phyloP scores from a whole-genome alignment of 441 rosid species.

The Bruguiera hainesii region DNA sequence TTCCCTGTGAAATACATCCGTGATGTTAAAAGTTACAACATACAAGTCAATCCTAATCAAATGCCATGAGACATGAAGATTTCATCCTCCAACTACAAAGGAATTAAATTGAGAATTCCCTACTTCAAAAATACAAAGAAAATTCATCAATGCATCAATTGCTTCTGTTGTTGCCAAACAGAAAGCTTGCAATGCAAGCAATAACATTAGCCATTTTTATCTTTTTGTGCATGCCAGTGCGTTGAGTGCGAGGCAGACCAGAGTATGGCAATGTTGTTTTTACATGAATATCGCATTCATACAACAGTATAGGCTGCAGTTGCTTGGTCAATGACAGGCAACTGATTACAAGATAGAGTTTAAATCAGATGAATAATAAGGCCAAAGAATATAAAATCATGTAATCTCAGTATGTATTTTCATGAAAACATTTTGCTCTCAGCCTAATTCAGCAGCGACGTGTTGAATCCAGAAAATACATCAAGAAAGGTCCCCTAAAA shows the following conservation, averaged over 20 bases:
- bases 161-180: background rate
- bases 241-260: background rate
- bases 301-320: too few relatives aligned
- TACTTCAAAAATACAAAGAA: background rate
- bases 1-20: conserved; percentile 43
- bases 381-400: too few relatives aligned
- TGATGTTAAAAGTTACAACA: conserved; percentile 9
- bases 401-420: too few relatives aligned
- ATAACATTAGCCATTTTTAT: background rate
- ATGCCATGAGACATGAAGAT: background rate
- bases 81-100: background rate
- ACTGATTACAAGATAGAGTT: too few relatives aligned
- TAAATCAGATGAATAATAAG: too few relatives aligned
- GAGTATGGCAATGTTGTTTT: background rate
- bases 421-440: background rate
- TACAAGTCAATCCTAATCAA: background rate
- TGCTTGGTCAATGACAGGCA: too few relatives aligned
- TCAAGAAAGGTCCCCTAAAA: conserved; percentile 40
- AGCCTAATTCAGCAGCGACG: background rate
- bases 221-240: background rate
- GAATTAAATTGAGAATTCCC: too few relatives aligned
- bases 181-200: background rate
- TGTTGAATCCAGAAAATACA: conserved; percentile 38
- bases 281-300: too few relatives aligned
- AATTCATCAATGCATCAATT: background rate